Percentiles rank a stretch among this genome's conserved stretches.
Conservation (phyloP, 352 stramenopile genomes). For the Globisporangium acanthophoron region DNA sequence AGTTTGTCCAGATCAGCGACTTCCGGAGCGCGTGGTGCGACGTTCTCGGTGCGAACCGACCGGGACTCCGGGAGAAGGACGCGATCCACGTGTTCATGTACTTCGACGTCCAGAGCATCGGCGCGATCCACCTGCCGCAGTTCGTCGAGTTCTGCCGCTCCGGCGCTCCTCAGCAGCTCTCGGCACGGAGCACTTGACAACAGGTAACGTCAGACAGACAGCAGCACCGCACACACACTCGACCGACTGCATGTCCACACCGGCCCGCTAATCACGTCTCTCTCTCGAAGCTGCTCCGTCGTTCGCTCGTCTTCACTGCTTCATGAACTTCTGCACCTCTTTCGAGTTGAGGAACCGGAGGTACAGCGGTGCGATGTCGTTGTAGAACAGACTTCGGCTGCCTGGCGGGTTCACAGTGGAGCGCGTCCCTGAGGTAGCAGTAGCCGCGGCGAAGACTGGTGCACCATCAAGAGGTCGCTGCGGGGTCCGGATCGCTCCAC, state of each 20-base stretch:
- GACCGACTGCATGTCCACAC: neutral
- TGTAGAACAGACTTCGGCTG: conserved; percentile 56
- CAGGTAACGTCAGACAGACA: neutral
- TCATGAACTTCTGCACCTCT: conserved; percentile 50
- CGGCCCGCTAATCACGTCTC: neutral
- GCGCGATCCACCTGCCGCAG: conserved; percentile 33
- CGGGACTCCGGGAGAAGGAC: conserved; percentile 35
- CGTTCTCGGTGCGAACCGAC: neutral
- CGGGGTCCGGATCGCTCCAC: neutral
- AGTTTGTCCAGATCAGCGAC: conserved; percentile 40
- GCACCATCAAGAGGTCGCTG: neutral
- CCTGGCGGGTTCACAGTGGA: conserved; percentile 9
- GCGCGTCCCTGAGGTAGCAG: neutral
- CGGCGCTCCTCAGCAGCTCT: conserved; percentile 1
- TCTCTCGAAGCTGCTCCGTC: neutral
- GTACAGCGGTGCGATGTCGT: conserved; percentile 68
- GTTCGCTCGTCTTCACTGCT: conserved; percentile 12
- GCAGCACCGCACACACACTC: neutral
- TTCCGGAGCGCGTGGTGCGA: conserved; percentile 31
- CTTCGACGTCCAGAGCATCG: conserved; percentile 63
- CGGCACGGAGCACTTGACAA: neutral
- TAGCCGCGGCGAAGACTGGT: neutral
- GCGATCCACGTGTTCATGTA: conserved; percentile 78
- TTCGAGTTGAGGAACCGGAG: conserved; percentile 70
- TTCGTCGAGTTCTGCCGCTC: conserved; percentile 35